Conservation (phyloP, 768 basidiomycete genomes). For the Lactifluus rugatus region DNA sequence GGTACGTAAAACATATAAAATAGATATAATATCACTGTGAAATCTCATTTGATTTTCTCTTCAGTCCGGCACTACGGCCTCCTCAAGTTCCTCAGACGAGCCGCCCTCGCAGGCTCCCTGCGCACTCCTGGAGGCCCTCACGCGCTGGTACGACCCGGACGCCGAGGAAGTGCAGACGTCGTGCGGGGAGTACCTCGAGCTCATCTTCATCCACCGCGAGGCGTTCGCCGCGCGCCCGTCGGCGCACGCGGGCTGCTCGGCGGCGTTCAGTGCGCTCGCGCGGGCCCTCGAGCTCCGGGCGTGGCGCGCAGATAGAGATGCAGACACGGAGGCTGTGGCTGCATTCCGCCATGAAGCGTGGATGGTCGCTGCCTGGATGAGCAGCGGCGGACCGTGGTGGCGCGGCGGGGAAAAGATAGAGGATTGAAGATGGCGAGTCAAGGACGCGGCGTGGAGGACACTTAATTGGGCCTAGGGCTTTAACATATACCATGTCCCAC, state of each 20-base stretch:
- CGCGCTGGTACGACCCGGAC: constrained; percentile 21
- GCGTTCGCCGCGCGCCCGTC: constrained; percentile 51
- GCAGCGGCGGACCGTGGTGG: constrained; percentile 20
- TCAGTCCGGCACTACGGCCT: constrained; percentile 19
- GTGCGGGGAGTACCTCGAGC: constrained; percentile 67
- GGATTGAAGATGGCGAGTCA: not conserved
- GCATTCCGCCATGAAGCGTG: constrained; percentile 65
- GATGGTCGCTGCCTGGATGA: constrained; percentile 32
- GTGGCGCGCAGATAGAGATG: constrained; percentile 63
- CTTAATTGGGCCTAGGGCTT: not conserved
- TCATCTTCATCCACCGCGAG: constrained; percentile 69
- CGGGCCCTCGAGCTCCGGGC: constrained; percentile 49
- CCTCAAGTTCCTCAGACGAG: constrained; percentile 20
- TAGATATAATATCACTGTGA: no score
- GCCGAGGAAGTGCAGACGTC: constrained; percentile 39
- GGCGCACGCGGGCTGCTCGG: constrained; percentile 55
- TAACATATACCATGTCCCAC: not conserved
- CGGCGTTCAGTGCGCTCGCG: constrained; percentile 57
- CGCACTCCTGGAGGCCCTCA: constrained; percentile 26
- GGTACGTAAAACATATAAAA: not conserved
- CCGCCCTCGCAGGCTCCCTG: constrained; percentile 17
- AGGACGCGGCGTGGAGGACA: not conserved
- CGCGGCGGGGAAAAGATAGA: constrained; percentile 10
- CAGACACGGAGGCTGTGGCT: constrained; percentile 57
- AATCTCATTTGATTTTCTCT: no score